Conservation (phyloP, 129 eudicot species). For the Lactuca saligna region DNA sequence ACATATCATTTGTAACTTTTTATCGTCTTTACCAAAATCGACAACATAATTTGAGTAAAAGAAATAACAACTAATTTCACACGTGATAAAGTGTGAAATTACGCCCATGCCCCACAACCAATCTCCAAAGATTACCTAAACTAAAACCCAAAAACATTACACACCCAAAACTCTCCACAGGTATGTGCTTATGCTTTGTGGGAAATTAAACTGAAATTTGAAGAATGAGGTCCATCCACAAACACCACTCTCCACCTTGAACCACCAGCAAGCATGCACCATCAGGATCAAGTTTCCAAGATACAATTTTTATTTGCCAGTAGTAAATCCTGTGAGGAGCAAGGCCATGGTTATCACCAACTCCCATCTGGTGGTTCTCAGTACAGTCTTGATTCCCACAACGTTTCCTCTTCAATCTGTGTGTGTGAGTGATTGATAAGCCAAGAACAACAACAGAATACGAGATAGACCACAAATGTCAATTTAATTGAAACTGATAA, state of each 20-base stretch:
- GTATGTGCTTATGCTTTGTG: not conserved
- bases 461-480: no score
- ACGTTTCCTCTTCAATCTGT: slow-evolving; percentile 32
- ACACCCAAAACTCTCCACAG: slow-evolving; percentile 9
- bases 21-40: no score
- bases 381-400: slow-evolving; percentile 46
- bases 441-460: no score
- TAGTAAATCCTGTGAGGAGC: slow-evolving; percentile 19
- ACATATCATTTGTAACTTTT: no score
- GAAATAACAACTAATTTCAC: not conserved
- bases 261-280: not conserved
- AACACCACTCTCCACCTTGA: slow-evolving; percentile 26
- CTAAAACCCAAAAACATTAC: slow-evolving; percentile 29
- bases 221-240: slow-evolving; percentile 33
- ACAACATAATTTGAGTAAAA: no score
- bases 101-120: not conserved
- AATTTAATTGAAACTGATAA: no score
- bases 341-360: slow-evolving; percentile 36
- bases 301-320: not conserved
- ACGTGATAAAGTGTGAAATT: slow-evolving; percentile 19
- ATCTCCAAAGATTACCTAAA: slow-evolving; percentile 14
- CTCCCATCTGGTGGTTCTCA: slow-evolving; percentile 35
- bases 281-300: slow-evolving; percentile 1
- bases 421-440: not conserved
- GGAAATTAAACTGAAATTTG: slow-evolving; percentile 8